These are phyloP conservation scores for Glycyrrhiza uralensis DNA, from an alignment of 306 rosid genomes.

Conservation along the genomic window DNA sequence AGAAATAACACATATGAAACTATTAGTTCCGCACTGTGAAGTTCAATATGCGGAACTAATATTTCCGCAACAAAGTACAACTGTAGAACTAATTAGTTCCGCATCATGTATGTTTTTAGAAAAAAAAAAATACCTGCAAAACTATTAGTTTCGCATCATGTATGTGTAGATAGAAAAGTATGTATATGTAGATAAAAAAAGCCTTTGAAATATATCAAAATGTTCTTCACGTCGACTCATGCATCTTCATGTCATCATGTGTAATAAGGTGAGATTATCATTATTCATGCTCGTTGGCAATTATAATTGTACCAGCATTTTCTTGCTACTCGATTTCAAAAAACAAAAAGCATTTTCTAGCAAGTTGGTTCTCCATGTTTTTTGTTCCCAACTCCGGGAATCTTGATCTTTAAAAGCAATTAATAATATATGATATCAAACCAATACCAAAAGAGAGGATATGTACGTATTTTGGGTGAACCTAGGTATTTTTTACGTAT, in stretches of 20 bases:
- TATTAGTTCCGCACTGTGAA: too few species aligned
- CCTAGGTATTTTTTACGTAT: too few species aligned
- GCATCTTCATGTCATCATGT: not conserved
- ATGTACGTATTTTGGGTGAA: too few species aligned
- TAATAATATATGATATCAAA: not conserved
- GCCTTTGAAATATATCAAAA: constrained; percentile 7
- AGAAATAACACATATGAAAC: too few species aligned
- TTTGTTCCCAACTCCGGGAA: not conserved
- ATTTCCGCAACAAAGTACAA: too few species aligned
- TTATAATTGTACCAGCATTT: constrained; percentile 1
- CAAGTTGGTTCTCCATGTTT: not conserved
- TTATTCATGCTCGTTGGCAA: not conserved
- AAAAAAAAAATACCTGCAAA: too few species aligned
- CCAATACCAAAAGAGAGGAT: not conserved
- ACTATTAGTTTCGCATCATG: too few species aligned
- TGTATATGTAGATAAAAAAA: too few species aligned
- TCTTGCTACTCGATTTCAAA: not conserved
- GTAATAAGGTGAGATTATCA: constrained; percentile 8
- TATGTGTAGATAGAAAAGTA: too few species aligned
- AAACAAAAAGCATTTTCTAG: not conserved
- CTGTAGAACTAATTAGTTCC: too few species aligned
- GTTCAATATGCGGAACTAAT: too few species aligned
- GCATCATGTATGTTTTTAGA: too few species aligned
- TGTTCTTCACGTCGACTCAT: constrained; percentile 22
- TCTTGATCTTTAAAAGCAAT: not conserved